Evolutionary conservation across 2,329 filamentous ascomycete species (phyloP).

Genomic region (Diplodia mutila): DNA sequence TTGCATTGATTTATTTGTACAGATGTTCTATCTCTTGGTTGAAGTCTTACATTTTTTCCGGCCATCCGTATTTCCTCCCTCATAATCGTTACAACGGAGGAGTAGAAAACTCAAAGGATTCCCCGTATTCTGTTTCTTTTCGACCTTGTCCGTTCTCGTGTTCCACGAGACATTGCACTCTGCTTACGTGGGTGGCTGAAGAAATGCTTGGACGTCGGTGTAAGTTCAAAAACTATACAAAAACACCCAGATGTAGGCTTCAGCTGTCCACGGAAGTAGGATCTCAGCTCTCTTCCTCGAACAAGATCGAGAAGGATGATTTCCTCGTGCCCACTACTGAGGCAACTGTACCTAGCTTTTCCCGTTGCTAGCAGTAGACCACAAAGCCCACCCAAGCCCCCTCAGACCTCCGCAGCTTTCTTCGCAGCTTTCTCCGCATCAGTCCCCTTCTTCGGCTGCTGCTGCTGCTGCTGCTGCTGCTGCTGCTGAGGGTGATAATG

Average conservation of each 20-base stretch:
- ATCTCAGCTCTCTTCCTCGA: neutral
- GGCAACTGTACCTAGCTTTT: too few species aligned
- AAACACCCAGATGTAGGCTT: neutral
- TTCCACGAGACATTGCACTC: neutral
- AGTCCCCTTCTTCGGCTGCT: neutral
- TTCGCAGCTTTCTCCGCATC: neutral
- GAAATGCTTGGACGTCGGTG: neutral
- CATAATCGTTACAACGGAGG: neutral
- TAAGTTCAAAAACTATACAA: neutral
- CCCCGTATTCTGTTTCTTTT: neutral
- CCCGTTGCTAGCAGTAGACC: too few species aligned
- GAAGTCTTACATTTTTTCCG: conserved; percentile 29
- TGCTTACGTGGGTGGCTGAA: neutral
- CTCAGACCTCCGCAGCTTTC: too few species aligned
- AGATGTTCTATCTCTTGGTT: conserved; percentile 29
- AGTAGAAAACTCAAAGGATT: neutral
- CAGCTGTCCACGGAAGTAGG: neutral
- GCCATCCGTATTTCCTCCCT: neutral
- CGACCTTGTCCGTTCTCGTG: neutral
- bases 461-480: neutral
- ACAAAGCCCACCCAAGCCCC: too few species aligned
- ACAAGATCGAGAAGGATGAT: neutral
- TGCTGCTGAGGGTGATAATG: conserved; percentile 33
- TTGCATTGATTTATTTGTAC: conserved; percentile 34
- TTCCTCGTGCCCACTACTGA: too few species aligned